Evolutionary conservation across 2,329 filamentous ascomycete genomes (phyloP), one percentile per base, ranked within the genome.

Genomic region (Ophiostoma himal-ulmi): DNA sequence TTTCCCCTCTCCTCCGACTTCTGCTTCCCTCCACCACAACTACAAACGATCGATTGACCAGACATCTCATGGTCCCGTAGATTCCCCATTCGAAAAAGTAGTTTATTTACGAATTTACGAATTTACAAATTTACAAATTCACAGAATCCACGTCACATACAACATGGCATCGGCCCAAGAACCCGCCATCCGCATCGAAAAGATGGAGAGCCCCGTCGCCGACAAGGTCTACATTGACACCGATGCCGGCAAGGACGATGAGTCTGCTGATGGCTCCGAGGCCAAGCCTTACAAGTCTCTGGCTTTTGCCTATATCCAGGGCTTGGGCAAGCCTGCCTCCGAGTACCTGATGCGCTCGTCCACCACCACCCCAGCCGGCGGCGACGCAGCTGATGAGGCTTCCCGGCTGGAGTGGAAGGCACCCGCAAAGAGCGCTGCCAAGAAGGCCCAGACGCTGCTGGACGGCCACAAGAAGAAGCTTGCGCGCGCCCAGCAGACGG

Each of bases 381-480:
- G 82, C 73, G 91, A 92, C 76, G 84, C 85, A 73, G 83, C 85
- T 73, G 91, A 92, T 76, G 84, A 85, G 73, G 83, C 84, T 69
- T 85, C 84, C 69, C 85, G 87, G 74, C 80, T 89, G 74, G 85
- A 88, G 75, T 97, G 90, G 91, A 94, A 94, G 82, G 89, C 90
- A 70, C 90, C 88, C 26, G 89, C 91, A 72, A 96, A 95, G 83
- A 91, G 90, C 72, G 92, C 92, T 30, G 80, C 93, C 78, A 97
- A 96, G 84, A 96, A 96, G 82, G 91, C 90, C 4, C 87, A 88
- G 82, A 89, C 88, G 79, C 88, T 88, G 74, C 88, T 88, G 74
- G 91, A 93, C 75, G 84, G 85, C 74, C 88, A 92, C 80, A 91
- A 92, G 86, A 94, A 93, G 85, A 96, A 96, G 85, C 85, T 90